These are phyloP conservation scores for Rhodotorula sp. DNA, from an alignment of 1,284 basidiomycete genomes.

Conservation along the genomic window DNA sequence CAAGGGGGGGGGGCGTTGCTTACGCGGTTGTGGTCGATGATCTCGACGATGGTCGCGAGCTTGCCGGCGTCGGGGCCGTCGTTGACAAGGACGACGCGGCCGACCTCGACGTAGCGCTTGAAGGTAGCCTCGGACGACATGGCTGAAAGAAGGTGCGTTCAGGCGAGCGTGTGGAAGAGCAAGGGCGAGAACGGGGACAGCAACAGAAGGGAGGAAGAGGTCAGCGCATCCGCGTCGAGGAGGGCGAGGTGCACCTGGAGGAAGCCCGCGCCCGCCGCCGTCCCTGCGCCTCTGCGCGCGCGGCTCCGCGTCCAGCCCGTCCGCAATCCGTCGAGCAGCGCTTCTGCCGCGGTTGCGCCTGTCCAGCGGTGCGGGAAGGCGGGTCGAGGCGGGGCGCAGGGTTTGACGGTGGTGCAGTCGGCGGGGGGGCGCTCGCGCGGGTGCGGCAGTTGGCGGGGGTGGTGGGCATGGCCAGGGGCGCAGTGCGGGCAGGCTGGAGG, in stretches of 20 bases:
- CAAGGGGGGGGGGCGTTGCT: slow-evolving; percentile 48
- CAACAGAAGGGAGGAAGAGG: not conserved
- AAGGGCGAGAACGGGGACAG: not conserved
- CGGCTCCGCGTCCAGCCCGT: not conserved
- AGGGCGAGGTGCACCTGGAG: not conserved
- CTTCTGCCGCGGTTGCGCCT: not conserved
- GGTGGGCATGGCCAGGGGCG: not conserved
- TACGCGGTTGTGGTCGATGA: slow-evolving; percentile 99
- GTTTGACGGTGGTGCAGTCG: not conserved
- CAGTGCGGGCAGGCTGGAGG: not conserved
- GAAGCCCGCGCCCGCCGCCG: not conserved
- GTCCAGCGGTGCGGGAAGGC: not conserved
- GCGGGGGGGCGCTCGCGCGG: not conserved
- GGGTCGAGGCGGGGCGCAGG: slow-evolving; percentile 2
- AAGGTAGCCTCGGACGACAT: slow-evolving; percentile 61
- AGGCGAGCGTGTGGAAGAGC: not conserved
- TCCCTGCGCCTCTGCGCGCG: not conserved
- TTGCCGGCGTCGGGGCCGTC: slow-evolving; percentile 81
- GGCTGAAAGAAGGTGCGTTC: slow-evolving; percentile 10
- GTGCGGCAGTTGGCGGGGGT: not conserved
- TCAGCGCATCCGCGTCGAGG: too few species aligned
- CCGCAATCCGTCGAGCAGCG: too few species aligned
- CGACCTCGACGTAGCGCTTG: slow-evolving; percentile 97
- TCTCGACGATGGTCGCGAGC: slow-evolving; percentile 93
- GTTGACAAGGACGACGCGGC: slow-evolving; percentile 95